Evolutionary conservation across 129 eudicot species (phyloP).

Genomic region (Rutidosis leptorrhynchoides): DNA sequence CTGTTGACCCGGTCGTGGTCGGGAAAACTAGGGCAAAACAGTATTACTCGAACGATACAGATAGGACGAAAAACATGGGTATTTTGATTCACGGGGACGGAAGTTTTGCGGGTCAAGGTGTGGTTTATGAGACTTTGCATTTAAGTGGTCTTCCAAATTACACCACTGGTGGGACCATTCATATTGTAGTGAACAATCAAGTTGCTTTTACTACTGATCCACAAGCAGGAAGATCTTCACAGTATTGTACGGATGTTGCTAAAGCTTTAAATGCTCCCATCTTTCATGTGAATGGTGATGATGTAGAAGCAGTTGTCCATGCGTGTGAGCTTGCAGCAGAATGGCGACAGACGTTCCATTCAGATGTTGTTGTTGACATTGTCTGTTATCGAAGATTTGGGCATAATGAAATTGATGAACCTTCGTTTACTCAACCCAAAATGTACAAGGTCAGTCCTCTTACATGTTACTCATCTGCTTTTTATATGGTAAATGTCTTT

Average conservation of each 20-base stretch:
- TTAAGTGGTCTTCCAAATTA: slow-evolving; percentile 95
- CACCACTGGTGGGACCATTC: slow-evolving; percentile 98
- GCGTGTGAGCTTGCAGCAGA: slow-evolving; percentile 99
- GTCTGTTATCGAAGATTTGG: slow-evolving; percentile 97
- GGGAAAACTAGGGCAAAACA: slow-evolving; percentile 98
- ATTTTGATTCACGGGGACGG: slow-evolving; percentile 93
- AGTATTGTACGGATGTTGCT: slow-evolving; percentile 98
- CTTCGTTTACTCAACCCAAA: slow-evolving; percentile 93
- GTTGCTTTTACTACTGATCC: slow-evolving; percentile 99
- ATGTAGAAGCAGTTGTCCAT: slow-evolving; percentile 93
- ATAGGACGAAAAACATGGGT: slow-evolving; percentile 89
- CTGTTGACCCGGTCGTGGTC: slow-evolving; percentile 94
- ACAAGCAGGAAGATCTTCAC: slow-evolving; percentile 88
- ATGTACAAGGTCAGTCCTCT: slow-evolving; percentile 75
- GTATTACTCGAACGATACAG: slow-evolving; percentile 72
- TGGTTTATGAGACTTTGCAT: slow-evolving; percentile 90
- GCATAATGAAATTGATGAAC: slow-evolving; percentile 98
- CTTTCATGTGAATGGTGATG: slow-evolving; percentile 98
- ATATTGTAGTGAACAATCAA: slow-evolving; percentile 95
- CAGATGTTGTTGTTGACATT: slow-evolving; percentile 95
- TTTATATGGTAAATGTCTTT: background rate
- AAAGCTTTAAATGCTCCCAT: slow-evolving; percentile 93
- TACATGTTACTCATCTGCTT: background rate
- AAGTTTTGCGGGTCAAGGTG: slow-evolving; percentile 98
- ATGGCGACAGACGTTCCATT: slow-evolving; percentile 96